A percentile compares a stretch with the other conserved stretches of the same genome.
Evolutionary conservation across 768 basidiomycete genomes (phyloP).

Genomic region (Rhodosporidiobolus sp.): DNA sequence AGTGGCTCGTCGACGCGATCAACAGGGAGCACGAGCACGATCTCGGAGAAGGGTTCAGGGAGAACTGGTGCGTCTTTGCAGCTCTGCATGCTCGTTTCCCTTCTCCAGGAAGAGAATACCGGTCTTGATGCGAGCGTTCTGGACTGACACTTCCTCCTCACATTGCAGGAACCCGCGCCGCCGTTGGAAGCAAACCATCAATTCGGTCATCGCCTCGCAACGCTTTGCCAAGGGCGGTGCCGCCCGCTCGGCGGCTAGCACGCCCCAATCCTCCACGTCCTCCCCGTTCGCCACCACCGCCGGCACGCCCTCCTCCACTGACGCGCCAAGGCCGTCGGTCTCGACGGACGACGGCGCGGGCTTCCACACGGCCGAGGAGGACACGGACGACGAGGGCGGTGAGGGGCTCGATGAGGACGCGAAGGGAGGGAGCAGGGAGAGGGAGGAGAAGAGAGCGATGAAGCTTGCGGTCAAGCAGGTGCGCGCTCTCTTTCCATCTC

Average conservation of each 20-base stretch:
- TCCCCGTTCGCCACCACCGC: not conserved
- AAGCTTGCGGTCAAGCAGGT: no score
- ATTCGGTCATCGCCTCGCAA: constrained; percentile 48
- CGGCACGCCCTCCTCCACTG: no score
- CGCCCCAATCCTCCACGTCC: not conserved
- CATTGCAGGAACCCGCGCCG: not conserved
- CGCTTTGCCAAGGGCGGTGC: constrained; percentile 21
- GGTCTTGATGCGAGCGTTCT: no score
- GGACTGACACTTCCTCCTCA: not conserved
- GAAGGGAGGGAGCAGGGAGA: no score
- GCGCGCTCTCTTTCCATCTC: no score
- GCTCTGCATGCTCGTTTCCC: not conserved
- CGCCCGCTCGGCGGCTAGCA: not conserved
- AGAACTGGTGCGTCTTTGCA: constrained; percentile 59
- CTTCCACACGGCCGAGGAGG: constrained; percentile 36
- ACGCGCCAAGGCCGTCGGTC: not conserved
- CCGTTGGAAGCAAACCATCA: constrained; percentile 70
- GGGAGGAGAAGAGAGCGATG: no score
- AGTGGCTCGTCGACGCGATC: constrained; percentile 60
- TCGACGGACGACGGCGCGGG: constrained; percentile 18
- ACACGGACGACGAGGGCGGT: not conserved
- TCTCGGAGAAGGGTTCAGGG: constrained; percentile 66
- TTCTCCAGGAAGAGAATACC: not conserved
- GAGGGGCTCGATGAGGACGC: not conserved
- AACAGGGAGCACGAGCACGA: constrained; percentile 65